Conservation (phyloP, 2,329 filamentous ascomycete species). For the Fusarium denticulatum region DNA sequence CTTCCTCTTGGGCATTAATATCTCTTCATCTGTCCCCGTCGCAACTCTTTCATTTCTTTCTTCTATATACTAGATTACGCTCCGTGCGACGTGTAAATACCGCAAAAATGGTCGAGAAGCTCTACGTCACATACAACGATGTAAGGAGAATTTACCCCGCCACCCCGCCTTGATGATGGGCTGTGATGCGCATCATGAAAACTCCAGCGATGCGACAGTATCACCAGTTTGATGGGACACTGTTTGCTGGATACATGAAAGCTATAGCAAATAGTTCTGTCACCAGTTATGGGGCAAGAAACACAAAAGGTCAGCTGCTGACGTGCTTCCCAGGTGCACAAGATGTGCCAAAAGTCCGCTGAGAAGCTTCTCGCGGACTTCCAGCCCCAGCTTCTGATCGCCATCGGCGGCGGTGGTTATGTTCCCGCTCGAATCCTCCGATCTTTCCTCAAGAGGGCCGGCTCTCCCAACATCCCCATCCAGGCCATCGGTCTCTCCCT, state of each 20-base stretch:
- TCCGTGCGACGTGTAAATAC: constrained; percentile 22
- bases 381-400: constrained; percentile 96
- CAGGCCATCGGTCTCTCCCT: constrained; percentile 98
- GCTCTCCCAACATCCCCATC: constrained; percentile 94
- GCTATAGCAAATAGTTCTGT: neutral
- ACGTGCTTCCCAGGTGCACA: constrained; percentile 78
- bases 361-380: constrained; percentile 83
- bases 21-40: constrained; percentile 21
- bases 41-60: neutral
- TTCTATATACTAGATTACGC: neutral
- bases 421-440: constrained; percentile 96
- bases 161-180: constrained; percentile 41
- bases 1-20: constrained; percentile 28
- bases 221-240: neutral
- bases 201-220: constrained; percentile 10
- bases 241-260: neutral
- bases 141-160: constrained; percentile 60
- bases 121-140: constrained; percentile 93
- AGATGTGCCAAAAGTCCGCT: constrained; percentile 90
- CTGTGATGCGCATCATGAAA: constrained; percentile 31
- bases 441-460: constrained; percentile 93
- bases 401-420: constrained; percentile 97
- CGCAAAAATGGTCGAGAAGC: constrained; percentile 79
- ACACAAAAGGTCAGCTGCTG: constrained; percentile 8
- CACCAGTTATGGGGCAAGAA: neutral